Conservation (phyloP, 176 grass and related monocot genomes). For the Luzula sylvatica region DNA sequence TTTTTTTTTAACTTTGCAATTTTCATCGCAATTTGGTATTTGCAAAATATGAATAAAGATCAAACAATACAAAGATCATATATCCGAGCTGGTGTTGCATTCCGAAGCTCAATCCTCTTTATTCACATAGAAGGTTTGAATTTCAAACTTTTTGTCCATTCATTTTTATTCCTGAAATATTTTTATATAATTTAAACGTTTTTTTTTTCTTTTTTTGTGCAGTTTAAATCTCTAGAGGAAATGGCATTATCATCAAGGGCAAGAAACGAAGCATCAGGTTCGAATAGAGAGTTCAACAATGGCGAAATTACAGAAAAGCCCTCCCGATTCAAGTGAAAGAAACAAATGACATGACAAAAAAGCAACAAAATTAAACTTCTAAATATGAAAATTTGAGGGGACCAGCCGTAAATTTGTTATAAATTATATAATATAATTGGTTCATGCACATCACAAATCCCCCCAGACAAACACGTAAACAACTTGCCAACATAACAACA, state of each 20-base stretch:
- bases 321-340: too few relatives aligned
- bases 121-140: conserved; percentile 67
- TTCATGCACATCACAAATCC: too few relatives aligned
- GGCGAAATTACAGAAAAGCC: conserved; percentile 48
- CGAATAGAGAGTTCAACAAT: conserved; percentile 28
- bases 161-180: background rate
- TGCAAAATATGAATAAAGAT: conserved; percentile 30
- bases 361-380: too few relatives aligned
- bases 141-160: conserved; percentile 17
- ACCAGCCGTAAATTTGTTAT: too few relatives aligned
- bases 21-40: conserved; percentile 13
- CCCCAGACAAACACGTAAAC: too few relatives aligned
- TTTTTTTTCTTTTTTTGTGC: too few relatives aligned
- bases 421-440: too few relatives aligned
- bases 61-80: conserved; percentile 59
- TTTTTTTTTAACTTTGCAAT: too few relatives aligned
- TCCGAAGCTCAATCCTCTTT: conserved; percentile 80
- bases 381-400: too few relatives aligned
- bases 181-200: too few relatives aligned
- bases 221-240: conserved; percentile 64
- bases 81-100: conserved; percentile 63
- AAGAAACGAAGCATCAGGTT: conserved; percentile 18
- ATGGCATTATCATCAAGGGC: conserved; percentile 37
- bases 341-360: too few relatives aligned
- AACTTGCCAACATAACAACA: too few relatives aligned